Evolutionary conservation across 805 yeast species (phyloP).

Genomic region (Priceomyces carsonii): DNA sequence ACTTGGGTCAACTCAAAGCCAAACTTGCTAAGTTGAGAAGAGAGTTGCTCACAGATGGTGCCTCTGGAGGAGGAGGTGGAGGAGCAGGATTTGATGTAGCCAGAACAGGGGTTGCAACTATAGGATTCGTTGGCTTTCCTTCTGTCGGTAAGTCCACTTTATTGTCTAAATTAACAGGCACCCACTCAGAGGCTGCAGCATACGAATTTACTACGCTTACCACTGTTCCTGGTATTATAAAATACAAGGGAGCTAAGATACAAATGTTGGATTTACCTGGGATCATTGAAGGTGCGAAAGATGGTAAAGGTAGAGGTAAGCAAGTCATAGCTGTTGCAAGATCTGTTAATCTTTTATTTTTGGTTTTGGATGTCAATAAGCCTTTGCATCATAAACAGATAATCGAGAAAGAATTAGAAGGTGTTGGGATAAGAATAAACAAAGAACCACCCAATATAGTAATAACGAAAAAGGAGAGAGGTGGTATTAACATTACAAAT

Average conservation of each 20-base stretch:
- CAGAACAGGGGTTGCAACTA: conserved; percentile 97
- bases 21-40: conserved; percentile 93
- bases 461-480: conserved; percentile 90
- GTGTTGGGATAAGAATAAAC: conserved; percentile 94
- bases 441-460: conserved; percentile 91
- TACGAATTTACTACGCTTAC: conserved; percentile 97
- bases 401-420: conserved; percentile 94
- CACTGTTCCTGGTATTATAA: conserved; percentile 95
- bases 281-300: conserved; percentile 88
- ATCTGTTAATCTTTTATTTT: conserved; percentile 89
- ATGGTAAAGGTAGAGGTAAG: conserved; percentile 89
- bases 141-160: conserved; percentile 91
- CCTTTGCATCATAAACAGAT: conserved; percentile 93
- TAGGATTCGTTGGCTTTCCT: conserved; percentile 98
- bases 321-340: conserved; percentile 99
- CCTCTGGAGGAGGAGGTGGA: conserved; percentile 78
- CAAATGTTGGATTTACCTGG: conserved; percentile 95
- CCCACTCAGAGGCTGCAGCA: conserved; percentile 96
- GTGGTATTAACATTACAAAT: conserved; percentile 91
- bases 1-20: conserved; percentile 96
- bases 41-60: conserved; percentile 71
- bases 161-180: conserved; percentile 86
- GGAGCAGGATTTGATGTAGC: conserved; percentile 98
- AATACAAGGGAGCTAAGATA: conserved; percentile 94
- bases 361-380: conserved; percentile 93